Conservation (phyloP, 2,329 filamentous ascomycete genomes). For the Penicillium sp. region DNA sequence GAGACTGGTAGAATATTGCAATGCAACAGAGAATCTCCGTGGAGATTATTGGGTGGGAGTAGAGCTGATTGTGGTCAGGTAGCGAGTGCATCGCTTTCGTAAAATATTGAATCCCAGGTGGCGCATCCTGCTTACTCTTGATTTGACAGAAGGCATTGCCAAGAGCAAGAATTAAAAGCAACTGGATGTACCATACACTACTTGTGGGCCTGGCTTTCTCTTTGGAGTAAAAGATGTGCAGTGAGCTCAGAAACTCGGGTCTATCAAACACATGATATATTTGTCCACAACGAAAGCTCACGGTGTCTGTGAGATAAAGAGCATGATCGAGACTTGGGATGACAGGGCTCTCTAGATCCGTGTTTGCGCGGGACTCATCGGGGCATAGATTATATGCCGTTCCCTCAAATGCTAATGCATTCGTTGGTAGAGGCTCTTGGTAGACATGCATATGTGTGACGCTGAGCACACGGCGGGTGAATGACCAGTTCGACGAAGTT, state of each 20-base stretch:
- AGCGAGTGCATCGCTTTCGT: neutral
- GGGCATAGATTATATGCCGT: neutral
- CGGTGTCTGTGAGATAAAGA: constrained; percentile 55
- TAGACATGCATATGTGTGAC: constrained; percentile 21
- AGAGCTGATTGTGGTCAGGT: neutral
- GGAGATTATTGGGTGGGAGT: constrained; percentile 41
- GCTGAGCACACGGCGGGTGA: constrained; percentile 18
- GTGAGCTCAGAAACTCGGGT: neutral
- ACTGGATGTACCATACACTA: neutral
- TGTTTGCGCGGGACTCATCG: neutral
- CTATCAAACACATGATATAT: constrained; percentile 55
- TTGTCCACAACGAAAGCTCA: constrained; percentile 58
- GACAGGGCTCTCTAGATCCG: neutral
- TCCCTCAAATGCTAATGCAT: neutral
- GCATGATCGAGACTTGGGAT: constrained; percentile 55
- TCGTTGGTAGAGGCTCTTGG: constrained; percentile 38
- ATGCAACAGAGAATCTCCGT: constrained; percentile 53
- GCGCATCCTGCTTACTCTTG: neutral
- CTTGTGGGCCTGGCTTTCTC: neutral
- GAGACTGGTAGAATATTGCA: constrained; percentile 53
- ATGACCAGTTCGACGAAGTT: constrained; percentile 23
- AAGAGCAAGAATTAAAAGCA: neutral
- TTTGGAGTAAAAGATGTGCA: neutral
- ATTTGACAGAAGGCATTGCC: neutral
- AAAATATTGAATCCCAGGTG: neutral